Conservation (phyloP, 371 early-diverging fungal genomes). For the Apophysomyces trapeziformis region DNA sequence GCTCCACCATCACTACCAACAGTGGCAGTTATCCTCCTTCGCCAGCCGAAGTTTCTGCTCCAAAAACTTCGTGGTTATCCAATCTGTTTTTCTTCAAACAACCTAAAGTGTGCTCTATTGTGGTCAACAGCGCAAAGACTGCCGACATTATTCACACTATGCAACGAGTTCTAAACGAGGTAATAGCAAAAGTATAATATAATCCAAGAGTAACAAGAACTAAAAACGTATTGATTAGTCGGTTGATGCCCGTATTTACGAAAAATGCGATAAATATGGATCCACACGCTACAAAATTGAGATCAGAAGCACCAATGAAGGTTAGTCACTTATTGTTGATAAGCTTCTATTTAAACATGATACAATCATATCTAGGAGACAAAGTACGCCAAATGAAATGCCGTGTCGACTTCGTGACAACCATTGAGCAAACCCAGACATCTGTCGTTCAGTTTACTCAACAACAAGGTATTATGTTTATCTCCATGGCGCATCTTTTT, state of each 20-base stretch:
- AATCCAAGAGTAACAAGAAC: background rate
- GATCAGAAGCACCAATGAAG: slow-evolving; percentile 36
- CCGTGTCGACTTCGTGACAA: slow-evolving; percentile 43
- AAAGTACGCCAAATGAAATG: slow-evolving; percentile 50
- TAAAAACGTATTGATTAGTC: background rate
- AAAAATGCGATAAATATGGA: slow-evolving; percentile 43
- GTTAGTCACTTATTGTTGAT: slow-evolving; percentile 6
- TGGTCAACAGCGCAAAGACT: slow-evolving; percentile 36
- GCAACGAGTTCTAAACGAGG: slow-evolving; percentile 39
- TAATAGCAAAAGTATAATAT: slow-evolving; percentile 13
- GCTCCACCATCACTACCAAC: slow-evolving; percentile 37
- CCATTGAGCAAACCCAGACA: slow-evolving; percentile 24
- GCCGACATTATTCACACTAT: slow-evolving; percentile 31
- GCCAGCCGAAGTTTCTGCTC: slow-evolving; percentile 16
- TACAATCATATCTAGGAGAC: background rate
- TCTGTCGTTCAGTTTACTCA: slow-evolving; percentile 46
- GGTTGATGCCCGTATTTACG: slow-evolving; percentile 43
- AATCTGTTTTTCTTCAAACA: slow-evolving; percentile 55
- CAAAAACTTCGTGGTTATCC: slow-evolving; percentile 45
- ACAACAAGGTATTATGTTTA: slow-evolving; percentile 38
- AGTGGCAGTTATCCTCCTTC: slow-evolving; percentile 11
- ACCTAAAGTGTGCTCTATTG: slow-evolving; percentile 47
- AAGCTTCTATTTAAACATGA: background rate
- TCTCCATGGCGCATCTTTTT: background rate
- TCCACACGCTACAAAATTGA: slow-evolving; percentile 44